Evolutionary conservation across 306 rosid genomes (phyloP).

Genomic region (Mimosa bimucronata): DNA sequence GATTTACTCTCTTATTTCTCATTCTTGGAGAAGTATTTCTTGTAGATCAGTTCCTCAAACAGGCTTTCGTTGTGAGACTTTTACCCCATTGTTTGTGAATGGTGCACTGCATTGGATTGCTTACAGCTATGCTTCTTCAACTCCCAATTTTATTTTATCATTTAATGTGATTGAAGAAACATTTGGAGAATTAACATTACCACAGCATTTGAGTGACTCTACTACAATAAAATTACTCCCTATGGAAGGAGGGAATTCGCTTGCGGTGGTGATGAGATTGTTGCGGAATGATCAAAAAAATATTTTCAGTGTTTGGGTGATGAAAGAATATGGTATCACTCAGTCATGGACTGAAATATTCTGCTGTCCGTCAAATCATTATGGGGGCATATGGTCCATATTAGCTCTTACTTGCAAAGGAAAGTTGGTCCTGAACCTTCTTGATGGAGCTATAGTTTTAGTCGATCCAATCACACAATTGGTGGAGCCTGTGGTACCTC

Average conservation of each 20-base stretch:
- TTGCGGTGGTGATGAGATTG: neutral
- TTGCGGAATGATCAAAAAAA: too few species aligned
- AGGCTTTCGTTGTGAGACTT: too few species aligned
- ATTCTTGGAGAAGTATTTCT: neutral
- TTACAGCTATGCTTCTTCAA: neutral
- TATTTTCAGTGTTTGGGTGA: neutral
- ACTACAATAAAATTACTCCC: too few species aligned
- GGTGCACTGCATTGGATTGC: neutral
- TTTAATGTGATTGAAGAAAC: neutral
- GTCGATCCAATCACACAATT: neutral
- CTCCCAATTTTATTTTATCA: neutral
- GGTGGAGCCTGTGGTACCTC: neutral
- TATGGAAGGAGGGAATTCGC: neutral
- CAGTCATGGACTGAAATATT: neutral
- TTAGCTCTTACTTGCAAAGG: neutral
- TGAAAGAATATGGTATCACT: neutral
- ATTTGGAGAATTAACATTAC: neutral
- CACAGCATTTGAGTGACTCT: neutral
- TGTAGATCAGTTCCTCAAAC: neutral
- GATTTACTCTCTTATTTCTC: neutral
- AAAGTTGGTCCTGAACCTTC: neutral
- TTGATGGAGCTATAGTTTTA: neutral
- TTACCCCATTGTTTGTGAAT: neutral
- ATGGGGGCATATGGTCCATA: neutral
- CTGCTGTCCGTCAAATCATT: neutral